Base-by-base conservation (phyloP, 805 yeast genomes). In the Tetrapisispora arboricola region DNA sequence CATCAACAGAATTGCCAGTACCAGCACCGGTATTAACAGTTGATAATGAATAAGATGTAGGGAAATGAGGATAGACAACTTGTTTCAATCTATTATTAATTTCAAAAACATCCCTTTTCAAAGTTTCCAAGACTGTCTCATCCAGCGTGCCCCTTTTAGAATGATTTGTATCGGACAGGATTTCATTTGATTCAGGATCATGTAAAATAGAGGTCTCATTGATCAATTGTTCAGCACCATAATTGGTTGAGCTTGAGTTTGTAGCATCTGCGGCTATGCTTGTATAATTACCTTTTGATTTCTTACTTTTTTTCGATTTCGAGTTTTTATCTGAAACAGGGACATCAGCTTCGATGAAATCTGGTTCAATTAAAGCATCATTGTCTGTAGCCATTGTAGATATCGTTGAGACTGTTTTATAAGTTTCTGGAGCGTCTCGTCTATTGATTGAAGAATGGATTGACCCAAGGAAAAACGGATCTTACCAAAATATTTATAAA, bases 11-110 rank as follows among this genome's bases (percentile, higher is more conserved):
- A 22, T 28, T 32, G 7, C 20, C 33, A 24, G 27, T 18, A 2
- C 11, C 25, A 5, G 13, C 4, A 25, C 13, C 27, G 13, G 12
- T 19, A 27, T 24, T 11, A 10, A 6, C 34, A 22, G 42, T 17
- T 15, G 44, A 32, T 12, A 47, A 22, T 15, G 42, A 19, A 25
- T 43, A 38, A 11, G 47, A 40, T 2, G 49, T 34, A 11, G 59
- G 54, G 39, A 59, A 55, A 30, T 52, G 53, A 8, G 65, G 65
- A 38, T 60, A 61, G 2, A 61, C 60, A 2, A 61, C 64, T 40
- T 54, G 55, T 36, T 49, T 55, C 31, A 61, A 44, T 30, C 62
- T 56, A 2, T 50, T 32, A 38, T 60, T 55, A 20, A 61, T 61
- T 32, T 55, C 61, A 11, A 41, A 11, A 9, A 60, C 17, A 36